These are phyloP conservation scores for Heliamphora pulchella DNA, from an alignment of 179 eudicot genomes.

Conservation along the genomic window DNA sequence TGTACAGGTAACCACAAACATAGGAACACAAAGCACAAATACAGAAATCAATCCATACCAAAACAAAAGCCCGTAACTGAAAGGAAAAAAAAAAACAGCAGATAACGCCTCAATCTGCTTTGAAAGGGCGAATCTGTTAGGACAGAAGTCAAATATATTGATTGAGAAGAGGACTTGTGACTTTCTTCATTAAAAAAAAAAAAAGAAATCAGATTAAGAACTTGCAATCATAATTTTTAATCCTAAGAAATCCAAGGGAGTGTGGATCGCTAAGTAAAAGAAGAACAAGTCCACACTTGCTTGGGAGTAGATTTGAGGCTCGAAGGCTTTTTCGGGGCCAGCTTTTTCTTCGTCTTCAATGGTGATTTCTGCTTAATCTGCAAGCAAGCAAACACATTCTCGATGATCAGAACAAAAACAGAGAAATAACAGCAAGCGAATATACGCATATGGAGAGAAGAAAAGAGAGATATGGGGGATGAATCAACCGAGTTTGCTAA, in stretches of 20 bases:
- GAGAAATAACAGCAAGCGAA: background rate
- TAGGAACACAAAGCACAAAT: background rate
- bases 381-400: background rate
- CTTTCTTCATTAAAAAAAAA: too few relatives aligned
- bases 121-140: background rate
- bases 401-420: background rate
- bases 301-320: conserved; percentile 17
- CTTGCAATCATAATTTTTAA: background rate
- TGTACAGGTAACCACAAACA: background rate
- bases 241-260: conserved; percentile 17
- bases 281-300: conserved; percentile 24
- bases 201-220: background rate
- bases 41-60: background rate
- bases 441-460: background rate
- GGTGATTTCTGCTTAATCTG: conserved; percentile 6
- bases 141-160: background rate
- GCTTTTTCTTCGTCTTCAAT: background rate
- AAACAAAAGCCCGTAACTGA: background rate
- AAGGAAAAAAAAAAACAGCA: background rate
- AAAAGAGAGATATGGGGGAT: background rate
- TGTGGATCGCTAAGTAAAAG: background rate
- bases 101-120: background rate
- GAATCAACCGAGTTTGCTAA: background rate
- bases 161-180: background rate
- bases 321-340: background rate